phyloP scores from a whole-genome alignment of 2,329 filamentous ascomycete species.

The Polytolypa hystricis region DNA sequence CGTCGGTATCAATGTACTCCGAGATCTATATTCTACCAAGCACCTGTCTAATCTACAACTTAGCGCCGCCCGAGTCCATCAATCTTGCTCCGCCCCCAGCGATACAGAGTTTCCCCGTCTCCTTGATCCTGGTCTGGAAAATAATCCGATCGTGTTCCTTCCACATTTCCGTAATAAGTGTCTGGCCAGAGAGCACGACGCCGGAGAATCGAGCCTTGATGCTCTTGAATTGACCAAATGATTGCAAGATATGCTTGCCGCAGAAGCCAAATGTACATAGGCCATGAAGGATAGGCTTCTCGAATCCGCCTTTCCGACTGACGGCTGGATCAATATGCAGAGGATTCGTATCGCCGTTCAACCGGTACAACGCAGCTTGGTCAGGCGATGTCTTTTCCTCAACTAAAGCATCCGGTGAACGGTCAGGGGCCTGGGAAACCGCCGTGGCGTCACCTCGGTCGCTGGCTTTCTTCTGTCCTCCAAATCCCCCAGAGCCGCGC shows the following conservation, averaged over 20 bases:
- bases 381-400: slow-evolving; percentile 81
- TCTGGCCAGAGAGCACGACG: slow-evolving; percentile 75
- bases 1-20: no score
- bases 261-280: slow-evolving; percentile 89
- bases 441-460: slow-evolving; percentile 68
- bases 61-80: slow-evolving; percentile 1
- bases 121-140: slow-evolving; percentile 82
- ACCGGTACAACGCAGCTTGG: slow-evolving; percentile 84
- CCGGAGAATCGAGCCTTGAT: slow-evolving; percentile 89
- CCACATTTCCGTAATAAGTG: slow-evolving; percentile 91
- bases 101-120: slow-evolving; percentile 85
- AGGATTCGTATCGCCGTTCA: slow-evolving; percentile 92
- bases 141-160: slow-evolving; percentile 67
- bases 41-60: no score
- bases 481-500: slow-evolving; percentile 81
- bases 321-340: slow-evolving; percentile 92
- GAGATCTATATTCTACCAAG: no score
- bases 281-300: slow-evolving; percentile 89
- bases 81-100: slow-evolving; percentile 68
- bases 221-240: slow-evolving; percentile 74
- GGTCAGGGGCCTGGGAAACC: slow-evolving; percentile 64
- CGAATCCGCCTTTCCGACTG: slow-evolving; percentile 90
- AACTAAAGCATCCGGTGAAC: slow-evolving; percentile 67
- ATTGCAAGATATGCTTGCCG: slow-evolving; percentile 79
- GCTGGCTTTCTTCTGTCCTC: slow-evolving; percentile 59